A percentile compares a stretch with the other conserved stretches of the same genome.
These are phyloP conservation scores for Mycoemilia scoparia DNA, from an alignment of 192 early-diverging fungal genomes.

Conservation along the genomic window DNA sequence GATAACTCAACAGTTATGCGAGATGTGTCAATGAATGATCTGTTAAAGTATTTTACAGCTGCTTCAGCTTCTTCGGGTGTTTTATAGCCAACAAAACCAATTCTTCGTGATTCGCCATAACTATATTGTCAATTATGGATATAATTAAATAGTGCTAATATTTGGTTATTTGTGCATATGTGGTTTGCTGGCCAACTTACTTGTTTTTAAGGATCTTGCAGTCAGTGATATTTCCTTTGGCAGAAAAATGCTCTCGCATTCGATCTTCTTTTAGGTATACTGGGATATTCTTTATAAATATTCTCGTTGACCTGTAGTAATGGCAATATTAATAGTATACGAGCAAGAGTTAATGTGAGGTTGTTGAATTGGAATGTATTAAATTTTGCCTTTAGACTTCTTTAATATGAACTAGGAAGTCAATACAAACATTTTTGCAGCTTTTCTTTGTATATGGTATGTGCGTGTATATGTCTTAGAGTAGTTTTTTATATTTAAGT, in stretches of 20 bases:
- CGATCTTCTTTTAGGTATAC: slow-evolving; percentile 69
- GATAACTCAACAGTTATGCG: slow-evolving; percentile 74
- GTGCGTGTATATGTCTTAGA: too few relatives aligned
- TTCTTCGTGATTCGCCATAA: slow-evolving; percentile 57
- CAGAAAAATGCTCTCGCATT: slow-evolving; percentile 70
- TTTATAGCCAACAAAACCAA: slow-evolving; percentile 85
- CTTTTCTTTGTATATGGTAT: too few relatives aligned
- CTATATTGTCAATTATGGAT: slow-evolving; percentile 9
- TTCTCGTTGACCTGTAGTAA: slow-evolving; percentile 47
- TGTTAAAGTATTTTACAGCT: slow-evolving; percentile 73
- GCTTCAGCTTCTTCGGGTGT: slow-evolving; percentile 70
- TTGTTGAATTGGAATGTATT: too few relatives aligned
- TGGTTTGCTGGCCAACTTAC: neutral
- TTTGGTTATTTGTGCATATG: neutral
- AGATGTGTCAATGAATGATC: slow-evolving; percentile 82
- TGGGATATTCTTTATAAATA: slow-evolving; percentile 95
- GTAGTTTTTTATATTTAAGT: too few relatives aligned
- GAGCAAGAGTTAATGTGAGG: too few relatives aligned
- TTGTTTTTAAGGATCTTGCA: slow-evolving; percentile 65
- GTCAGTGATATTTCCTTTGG: slow-evolving; percentile 79
- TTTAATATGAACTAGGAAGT: too few relatives aligned
- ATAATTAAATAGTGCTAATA: neutral
- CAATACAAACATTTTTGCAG: too few relatives aligned
- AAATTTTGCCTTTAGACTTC: too few relatives aligned
- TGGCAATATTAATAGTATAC: too few relatives aligned